phyloP scores from a whole-genome alignment of 345 rosid genomes.

The Lepidium sativum region DNA sequence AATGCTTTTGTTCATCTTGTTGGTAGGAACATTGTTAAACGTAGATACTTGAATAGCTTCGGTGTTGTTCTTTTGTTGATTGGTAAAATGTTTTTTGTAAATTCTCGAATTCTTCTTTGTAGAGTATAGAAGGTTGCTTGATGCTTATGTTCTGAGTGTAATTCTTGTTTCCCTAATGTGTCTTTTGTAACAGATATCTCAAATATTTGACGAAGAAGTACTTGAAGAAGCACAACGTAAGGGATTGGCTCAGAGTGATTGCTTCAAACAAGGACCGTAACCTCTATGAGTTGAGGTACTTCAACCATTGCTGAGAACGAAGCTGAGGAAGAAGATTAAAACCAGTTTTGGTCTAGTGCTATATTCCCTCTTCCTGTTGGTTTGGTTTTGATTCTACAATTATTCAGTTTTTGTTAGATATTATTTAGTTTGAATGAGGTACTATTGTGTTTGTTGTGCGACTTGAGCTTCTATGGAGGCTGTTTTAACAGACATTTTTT shows the following conservation, averaged over 20 bases:
- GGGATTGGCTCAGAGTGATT: slow-evolving; percentile 91
- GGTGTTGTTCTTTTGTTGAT: background rate
- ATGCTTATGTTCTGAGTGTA: background rate
- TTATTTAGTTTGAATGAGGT: slow-evolving; percentile 1
- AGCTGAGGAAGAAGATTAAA: slow-evolving; percentile 79
- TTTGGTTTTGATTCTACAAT: background rate
- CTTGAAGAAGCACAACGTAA: slow-evolving; percentile 82
- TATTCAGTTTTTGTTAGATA: background rate
- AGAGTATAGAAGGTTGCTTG: background rate
- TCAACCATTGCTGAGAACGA: slow-evolving; percentile 91
- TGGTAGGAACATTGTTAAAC: background rate
- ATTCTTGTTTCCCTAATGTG: background rate
- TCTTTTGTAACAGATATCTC: slow-evolving; percentile 40
- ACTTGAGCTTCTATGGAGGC: background rate
- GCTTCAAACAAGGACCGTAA: slow-evolving; percentile 79
- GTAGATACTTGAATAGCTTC: background rate
- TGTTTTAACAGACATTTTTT: background rate
- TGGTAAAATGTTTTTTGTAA: background rate
- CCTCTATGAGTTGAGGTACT: slow-evolving; percentile 81
- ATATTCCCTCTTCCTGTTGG: background rate
- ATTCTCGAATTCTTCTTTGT: background rate
- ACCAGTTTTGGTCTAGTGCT: background rate
- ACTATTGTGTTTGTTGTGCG: background rate
- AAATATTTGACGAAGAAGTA: slow-evolving; percentile 88
- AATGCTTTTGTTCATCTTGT: background rate